These are phyloP conservation scores for Diaporthe ilicicola DNA, from an alignment of 2,329 filamentous ascomycete genomes.

Conservation along the genomic window DNA sequence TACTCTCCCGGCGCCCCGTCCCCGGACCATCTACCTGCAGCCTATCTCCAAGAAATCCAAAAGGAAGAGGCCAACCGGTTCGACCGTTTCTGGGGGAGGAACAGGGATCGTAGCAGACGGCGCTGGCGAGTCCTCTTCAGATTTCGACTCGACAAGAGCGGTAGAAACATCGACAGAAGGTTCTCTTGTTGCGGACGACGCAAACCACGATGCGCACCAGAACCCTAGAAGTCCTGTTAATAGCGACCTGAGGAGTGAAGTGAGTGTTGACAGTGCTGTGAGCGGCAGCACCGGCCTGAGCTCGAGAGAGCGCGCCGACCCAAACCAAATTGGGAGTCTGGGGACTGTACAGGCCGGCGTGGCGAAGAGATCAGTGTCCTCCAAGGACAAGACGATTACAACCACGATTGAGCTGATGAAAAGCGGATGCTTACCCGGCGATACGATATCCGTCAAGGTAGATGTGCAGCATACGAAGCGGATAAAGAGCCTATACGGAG, in stretches of 20 bases:
- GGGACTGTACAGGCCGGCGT: slow-evolving; percentile 49
- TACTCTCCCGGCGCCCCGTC: slow-evolving; percentile 74
- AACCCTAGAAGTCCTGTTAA: slow-evolving; percentile 53
- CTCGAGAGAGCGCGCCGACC: slow-evolving; percentile 50
- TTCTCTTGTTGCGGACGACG: slow-evolving; percentile 50
- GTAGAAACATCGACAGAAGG: slow-evolving; percentile 52
- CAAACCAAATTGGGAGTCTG: slow-evolving; percentile 53
- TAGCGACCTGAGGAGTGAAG: slow-evolving; percentile 70
- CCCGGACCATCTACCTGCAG: slow-evolving; percentile 86
- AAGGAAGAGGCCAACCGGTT: slow-evolving; percentile 64
- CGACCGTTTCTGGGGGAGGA: slow-evolving; percentile 44
- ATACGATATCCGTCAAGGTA: slow-evolving; percentile 81
- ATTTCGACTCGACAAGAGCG: slow-evolving; percentile 47
- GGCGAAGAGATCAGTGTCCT: slow-evolving; percentile 52
- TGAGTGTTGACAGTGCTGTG: slow-evolving; percentile 74
- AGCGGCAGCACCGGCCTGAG: slow-evolving; percentile 73
- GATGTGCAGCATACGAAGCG: slow-evolving; percentile 87
- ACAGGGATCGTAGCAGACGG: slow-evolving; percentile 41
- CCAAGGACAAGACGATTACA: slow-evolving; percentile 79
- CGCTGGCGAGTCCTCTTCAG: slow-evolving; percentile 46
- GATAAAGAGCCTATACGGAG: slow-evolving; percentile 89
- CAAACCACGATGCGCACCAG: slow-evolving; percentile 45
- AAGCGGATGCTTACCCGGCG: slow-evolving; percentile 86
- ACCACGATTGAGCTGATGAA: slow-evolving; percentile 84
- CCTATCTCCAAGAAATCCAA: slow-evolving; percentile 78